Percentiles rank a stretch among this genome's conserved stretches.
Evolutionary conservation across 2,329 filamentous ascomycete species (phyloP).

Genomic region (Colletotrichum caudatum): DNA sequence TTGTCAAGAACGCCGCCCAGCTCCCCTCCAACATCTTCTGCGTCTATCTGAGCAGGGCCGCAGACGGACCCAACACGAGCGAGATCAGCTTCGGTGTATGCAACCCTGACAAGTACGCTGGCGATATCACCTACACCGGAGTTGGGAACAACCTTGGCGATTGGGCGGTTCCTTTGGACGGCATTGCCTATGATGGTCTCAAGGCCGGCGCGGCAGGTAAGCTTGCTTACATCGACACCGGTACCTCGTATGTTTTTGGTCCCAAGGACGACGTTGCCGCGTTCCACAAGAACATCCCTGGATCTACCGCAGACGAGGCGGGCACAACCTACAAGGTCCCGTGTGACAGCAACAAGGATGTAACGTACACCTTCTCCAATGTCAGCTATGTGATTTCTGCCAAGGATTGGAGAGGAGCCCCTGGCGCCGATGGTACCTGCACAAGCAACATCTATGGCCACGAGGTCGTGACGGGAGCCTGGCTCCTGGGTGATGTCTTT

Average conservation of each 20-base stretch:
- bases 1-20: conserved; percentile 66
- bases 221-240: conserved; percentile 83
- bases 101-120: conserved; percentile 75
- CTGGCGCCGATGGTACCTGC: conserved; percentile 61
- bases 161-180: conserved; percentile 80
- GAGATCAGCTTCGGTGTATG: conserved; percentile 81
- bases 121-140: conserved; percentile 75
- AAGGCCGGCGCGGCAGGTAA: conserved; percentile 66
- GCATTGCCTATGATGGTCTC: conserved; percentile 71
- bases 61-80: conserved; percentile 76
- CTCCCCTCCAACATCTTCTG: conserved; percentile 76
- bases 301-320: conserved; percentile 63
- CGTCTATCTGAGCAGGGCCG: conserved; percentile 75
- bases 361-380: conserved; percentile 77
- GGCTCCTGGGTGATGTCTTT: conserved; percentile 89
- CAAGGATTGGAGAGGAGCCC: conserved; percentile 75
- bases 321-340: conserved; percentile 77
- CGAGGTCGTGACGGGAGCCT: conserved; percentile 73
- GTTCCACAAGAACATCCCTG: conserved; percentile 74
- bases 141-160: conserved; percentile 65
- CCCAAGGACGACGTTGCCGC: conserved; percentile 74
- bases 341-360: conserved; percentile 71
- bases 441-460: conserved; percentile 81
- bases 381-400: conserved; percentile 74
- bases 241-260: conserved; percentile 83